Conservation (phyloP, 2,329 filamentous ascomycete species). For the Bipolaris sorokiniana region DNA sequence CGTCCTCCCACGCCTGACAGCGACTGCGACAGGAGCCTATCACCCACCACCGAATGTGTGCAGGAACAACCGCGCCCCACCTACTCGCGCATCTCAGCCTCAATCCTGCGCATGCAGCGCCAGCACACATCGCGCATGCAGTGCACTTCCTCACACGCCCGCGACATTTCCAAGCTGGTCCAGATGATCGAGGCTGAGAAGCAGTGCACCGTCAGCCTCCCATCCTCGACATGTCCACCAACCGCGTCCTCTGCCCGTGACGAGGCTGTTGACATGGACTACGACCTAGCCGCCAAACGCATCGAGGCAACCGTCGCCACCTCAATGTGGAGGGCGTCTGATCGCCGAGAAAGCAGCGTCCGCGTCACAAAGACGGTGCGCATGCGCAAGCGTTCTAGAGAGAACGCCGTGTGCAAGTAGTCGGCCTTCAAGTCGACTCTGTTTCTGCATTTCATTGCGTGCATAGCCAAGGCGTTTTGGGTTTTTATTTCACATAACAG, state of each 20-base stretch:
- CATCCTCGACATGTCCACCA: constrained; percentile 7
- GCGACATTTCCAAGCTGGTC: constrained; percentile 52
- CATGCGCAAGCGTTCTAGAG: constrained; percentile 40
- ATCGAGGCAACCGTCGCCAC: constrained; percentile 25
- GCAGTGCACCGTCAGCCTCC: constrained; percentile 47
- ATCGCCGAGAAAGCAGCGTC: constrained; percentile 32
- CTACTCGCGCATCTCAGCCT: constrained; percentile 45
- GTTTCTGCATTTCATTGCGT: constrained; percentile 12
- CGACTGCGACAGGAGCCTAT: constrained; percentile 18
- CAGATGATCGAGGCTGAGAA: constrained; percentile 52
- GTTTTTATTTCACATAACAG: constrained; percentile 9
- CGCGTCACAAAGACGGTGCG: constrained; percentile 40
- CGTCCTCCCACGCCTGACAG: constrained; percentile 36
- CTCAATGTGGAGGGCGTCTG: constrained; percentile 34
- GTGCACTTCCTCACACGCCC: constrained; percentile 48
- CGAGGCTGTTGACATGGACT: constrained; percentile 45
- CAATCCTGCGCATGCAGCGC: constrained; percentile 48
- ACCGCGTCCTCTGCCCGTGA: constrained; percentile 34
- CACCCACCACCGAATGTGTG: too few relatives aligned
- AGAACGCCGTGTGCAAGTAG: constrained; percentile 25
- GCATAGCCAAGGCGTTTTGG: constrained; percentile 45
- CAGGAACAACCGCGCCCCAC: constrained; percentile 17
- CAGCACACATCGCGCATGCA: constrained; percentile 51
- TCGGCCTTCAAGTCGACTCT: constrained; percentile 23
- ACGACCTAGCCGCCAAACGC: constrained; percentile 23